Percentiles rank a stretch among this genome's conserved stretches.
Evolutionary conservation across 495 filamentous ascomycete species (phyloP).

Genomic region (Massariosphaeria phaeospora): DNA sequence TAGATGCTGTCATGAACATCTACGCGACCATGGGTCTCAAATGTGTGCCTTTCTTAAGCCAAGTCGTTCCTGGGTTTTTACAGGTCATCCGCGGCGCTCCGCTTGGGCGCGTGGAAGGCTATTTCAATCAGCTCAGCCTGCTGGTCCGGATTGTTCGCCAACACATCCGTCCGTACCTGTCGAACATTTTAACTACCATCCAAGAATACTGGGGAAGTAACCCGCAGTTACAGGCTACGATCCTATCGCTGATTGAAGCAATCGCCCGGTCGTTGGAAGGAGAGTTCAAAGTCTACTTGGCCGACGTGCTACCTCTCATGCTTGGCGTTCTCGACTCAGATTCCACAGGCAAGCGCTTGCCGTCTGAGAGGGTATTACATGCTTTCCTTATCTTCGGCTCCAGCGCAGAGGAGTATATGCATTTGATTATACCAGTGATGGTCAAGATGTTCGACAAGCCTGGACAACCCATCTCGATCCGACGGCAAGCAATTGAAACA

Average conservation of each 20-base stretch:
- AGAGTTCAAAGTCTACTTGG: constrained; percentile 94
- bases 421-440: constrained; percentile 94
- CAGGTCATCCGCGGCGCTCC: constrained; percentile 74
- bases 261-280: constrained; percentile 90
- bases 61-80: constrained; percentile 91
- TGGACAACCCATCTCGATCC: constrained; percentile 67
- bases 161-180: constrained; percentile 85
- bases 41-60: constrained; percentile 86
- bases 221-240: constrained; percentile 76
- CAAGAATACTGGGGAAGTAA: constrained; percentile 78
- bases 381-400: constrained; percentile 95
- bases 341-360: constrained; percentile 59
- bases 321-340: constrained; percentile 88
- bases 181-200: constrained; percentile 74
- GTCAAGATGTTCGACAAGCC: constrained; percentile 85
- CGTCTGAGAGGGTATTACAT: constrained; percentile 87
- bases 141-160: constrained; percentile 92
- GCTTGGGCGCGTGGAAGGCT: constrained; percentile 72
- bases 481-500: constrained; percentile 88
- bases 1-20: constrained; percentile 97
- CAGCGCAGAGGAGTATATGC: constrained; percentile 97
- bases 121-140: constrained; percentile 92
- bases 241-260: constrained; percentile 83
- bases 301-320: constrained; percentile 83
- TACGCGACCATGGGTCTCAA: constrained; percentile 93